Percentiles rank a stretch among this genome's conserved stretches.
Evolutionary conservation across 208 protist species (phyloP).

Genomic region (Crithidia expoeki): DNA sequence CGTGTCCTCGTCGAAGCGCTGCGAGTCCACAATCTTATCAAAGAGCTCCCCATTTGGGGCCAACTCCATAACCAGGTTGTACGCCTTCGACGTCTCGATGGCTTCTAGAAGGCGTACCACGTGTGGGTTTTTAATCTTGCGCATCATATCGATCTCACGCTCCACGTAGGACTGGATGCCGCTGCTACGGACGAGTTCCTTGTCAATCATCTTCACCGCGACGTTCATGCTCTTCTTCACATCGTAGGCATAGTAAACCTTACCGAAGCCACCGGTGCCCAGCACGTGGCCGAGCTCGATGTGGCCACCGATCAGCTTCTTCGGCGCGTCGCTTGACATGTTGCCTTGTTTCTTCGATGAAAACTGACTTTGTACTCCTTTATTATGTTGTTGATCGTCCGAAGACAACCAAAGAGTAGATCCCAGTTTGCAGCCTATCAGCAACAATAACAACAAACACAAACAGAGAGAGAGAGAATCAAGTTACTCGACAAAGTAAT

Average conservation of each 20-base stretch:
- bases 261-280: constrained; percentile 87
- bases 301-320: constrained; percentile 61
- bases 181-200: constrained; percentile 65
- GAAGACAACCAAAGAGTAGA: too few relatives aligned
- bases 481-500: neutral
- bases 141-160: constrained; percentile 97
- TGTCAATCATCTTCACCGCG: constrained; percentile 93
- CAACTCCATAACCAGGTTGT: constrained; percentile 98
- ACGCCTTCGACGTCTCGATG: constrained; percentile 95
- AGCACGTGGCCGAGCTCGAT: constrained; percentile 86
- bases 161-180: constrained; percentile 81
- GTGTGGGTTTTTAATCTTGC: constrained; percentile 96
- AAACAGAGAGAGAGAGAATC: constrained; percentile 1
- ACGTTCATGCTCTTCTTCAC: constrained; percentile 77
- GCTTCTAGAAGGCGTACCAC: constrained; percentile 95
- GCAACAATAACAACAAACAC: too few relatives aligned
- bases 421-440: too few relatives aligned
- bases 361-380: too few relatives aligned
- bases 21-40: constrained; percentile 94
- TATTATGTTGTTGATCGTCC: too few relatives aligned
- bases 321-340: constrained; percentile 8
- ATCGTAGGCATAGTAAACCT: constrained; percentile 88
- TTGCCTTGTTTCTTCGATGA: neutral
- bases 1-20: constrained; percentile 83
- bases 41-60: constrained; percentile 98